Conservation (phyloP, 441 rosid genomes). For the Erysimum cheiri region DNA sequence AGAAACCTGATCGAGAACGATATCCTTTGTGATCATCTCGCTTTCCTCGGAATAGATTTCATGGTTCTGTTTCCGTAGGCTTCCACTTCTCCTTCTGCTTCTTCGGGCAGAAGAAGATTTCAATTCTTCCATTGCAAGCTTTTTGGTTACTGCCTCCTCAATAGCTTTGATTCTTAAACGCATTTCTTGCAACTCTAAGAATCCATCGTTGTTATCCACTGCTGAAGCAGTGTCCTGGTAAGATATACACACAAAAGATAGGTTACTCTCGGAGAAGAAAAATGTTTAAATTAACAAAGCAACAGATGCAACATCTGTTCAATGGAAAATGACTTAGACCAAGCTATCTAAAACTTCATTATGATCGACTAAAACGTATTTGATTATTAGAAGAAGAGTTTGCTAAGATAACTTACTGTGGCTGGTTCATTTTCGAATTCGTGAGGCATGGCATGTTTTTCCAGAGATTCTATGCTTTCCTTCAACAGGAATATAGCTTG, state of each 20-base stretch:
- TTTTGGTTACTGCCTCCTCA: conserved; percentile 63
- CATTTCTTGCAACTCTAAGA: conserved; percentile 61
- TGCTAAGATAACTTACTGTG: conserved; percentile 52
- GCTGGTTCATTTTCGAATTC: conserved; percentile 44
- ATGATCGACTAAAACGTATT: conserved; percentile 6
- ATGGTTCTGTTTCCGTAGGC: conserved; percentile 45
- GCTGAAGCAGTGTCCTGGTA: conserved; percentile 54
- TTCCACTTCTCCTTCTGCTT: conserved; percentile 58
- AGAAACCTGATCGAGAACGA: conserved; percentile 88
- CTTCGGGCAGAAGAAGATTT: conserved; percentile 56
- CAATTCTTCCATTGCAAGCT: conserved; percentile 56
- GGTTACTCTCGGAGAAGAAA: conserved; percentile 17
- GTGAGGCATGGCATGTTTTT: conserved; percentile 51
- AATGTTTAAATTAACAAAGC: not conserved
- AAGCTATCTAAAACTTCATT: conserved; percentile 32
- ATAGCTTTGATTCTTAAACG: conserved; percentile 65
- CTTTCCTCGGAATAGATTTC: conserved; percentile 58
- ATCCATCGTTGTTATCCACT: conserved; percentile 48
- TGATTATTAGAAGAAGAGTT: not conserved
- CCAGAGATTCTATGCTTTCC: conserved; percentile 70
- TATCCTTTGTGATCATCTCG: conserved; percentile 87
- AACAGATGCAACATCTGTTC: conserved; percentile 22
- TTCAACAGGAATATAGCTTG: conserved; percentile 63
- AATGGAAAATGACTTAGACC: not conserved
- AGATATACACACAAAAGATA: conserved; percentile 21